Evolutionary conservation across 1,139 yeast genomes (phyloP).

Genomic region (Yamadazyma jaroonii): DNA sequence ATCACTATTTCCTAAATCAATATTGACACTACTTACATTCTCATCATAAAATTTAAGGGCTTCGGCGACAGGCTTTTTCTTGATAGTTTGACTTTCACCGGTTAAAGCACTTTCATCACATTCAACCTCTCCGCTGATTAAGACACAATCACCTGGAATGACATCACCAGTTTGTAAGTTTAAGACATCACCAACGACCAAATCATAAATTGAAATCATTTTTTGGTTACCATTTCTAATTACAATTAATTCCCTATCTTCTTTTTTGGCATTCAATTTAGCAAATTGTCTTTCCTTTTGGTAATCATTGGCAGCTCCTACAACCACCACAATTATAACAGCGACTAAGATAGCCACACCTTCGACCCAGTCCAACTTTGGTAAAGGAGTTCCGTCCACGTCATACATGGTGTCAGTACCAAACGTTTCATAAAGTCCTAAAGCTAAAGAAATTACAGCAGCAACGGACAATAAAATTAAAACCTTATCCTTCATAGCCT

Average conservation of each 20-base stretch:
- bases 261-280: constrained; percentile 80
- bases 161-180: constrained; percentile 91
- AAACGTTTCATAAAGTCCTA: constrained; percentile 90
- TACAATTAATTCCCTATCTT: constrained; percentile 77
- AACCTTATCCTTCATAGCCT: constrained; percentile 90
- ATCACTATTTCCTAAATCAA: constrained; percentile 49
- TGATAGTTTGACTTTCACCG: constrained; percentile 86
- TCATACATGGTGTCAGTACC: constrained; percentile 80
- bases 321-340: constrained; percentile 82
- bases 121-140: constrained; percentile 76
- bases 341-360: constrained; percentile 97
- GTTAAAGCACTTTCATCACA: constrained; percentile 92
- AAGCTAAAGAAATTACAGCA: constrained; percentile 82
- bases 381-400: constrained; percentile 68
- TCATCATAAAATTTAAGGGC: constrained; percentile 38
- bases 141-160: constrained; percentile 81
- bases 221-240: constrained; percentile 69
- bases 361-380: constrained; percentile 95
- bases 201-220: constrained; percentile 68
- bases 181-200: constrained; percentile 83
- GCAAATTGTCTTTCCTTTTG: constrained; percentile 95
- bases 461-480: constrained; percentile 80
- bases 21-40: constrained; percentile 22
- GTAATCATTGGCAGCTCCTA: constrained; percentile 93
- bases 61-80: constrained; percentile 54